These are phyloP conservation scores for Hypoxylon lenormandii DNA, from an alignment of 495 filamentous ascomycete species.

Conservation along the genomic window DNA sequence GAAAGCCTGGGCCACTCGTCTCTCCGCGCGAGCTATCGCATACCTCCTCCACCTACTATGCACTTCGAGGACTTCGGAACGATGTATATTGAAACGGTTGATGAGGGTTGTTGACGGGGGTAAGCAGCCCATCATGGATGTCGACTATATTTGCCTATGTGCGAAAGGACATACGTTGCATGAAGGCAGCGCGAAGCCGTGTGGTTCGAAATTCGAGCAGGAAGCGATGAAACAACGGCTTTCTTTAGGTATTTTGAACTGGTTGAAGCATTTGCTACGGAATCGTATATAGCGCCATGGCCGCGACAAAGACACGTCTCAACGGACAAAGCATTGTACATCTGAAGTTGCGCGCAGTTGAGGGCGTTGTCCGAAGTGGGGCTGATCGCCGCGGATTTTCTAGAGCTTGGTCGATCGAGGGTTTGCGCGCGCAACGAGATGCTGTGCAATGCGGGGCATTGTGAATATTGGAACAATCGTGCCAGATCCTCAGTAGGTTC, in stretches of 20 bases:
- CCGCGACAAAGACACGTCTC: neutral
- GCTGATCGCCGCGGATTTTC: conserved; percentile 46
- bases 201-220: neutral
- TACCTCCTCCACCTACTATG: neutral
- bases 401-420: conserved; percentile 43
- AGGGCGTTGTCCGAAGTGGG: conserved; percentile 38
- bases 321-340: conserved; percentile 7
- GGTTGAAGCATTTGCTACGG: neutral
- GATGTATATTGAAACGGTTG: neutral
- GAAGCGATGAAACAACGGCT: neutral
- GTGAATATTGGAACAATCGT: conserved; percentile 2
- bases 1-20: no score
- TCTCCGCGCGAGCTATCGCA: no score
- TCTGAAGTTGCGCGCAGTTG: conserved; percentile 23
- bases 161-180: neutral
- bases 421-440: conserved; percentile 42
- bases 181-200: neutral
- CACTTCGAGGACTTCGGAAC: neutral
- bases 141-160: neutral
- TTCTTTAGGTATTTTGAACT: neutral
- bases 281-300: conserved; percentile 1
- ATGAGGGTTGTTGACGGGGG: neutral
- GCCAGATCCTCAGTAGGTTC: conserved; percentile 15
- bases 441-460: conserved; percentile 47
- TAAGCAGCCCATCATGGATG: neutral